phyloP scores from a whole-genome alignment of 495 filamentous ascomycete species.

The Daldinia vernicosa region DNA sequence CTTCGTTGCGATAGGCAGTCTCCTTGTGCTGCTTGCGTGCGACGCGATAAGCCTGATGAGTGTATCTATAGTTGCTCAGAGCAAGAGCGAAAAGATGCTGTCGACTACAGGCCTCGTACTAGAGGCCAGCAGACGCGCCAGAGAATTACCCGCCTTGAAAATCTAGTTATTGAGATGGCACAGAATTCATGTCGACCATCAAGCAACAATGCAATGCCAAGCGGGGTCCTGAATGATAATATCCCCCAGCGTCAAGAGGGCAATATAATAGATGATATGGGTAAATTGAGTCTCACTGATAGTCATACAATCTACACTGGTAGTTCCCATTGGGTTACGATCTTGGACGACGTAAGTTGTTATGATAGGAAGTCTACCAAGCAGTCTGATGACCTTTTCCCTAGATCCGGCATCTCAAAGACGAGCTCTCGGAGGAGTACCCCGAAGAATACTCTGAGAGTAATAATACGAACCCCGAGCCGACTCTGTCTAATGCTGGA shows the following conservation, averaged over 20 bases:
- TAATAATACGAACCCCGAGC: background rate
- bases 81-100: constrained; percentile 8
- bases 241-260: background rate
- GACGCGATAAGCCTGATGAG: background rate
- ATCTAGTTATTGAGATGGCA: background rate
- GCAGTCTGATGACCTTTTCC: background rate
- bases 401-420: background rate
- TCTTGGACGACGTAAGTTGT: constrained; percentile 6
- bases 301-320: constrained; percentile 1
- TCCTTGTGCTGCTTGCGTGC: background rate
- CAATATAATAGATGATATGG: background rate
- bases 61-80: constrained; percentile 7
- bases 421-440: background rate
- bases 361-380: background rate
- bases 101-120: constrained; percentile 4
- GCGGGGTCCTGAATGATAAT: background rate
- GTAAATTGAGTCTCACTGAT: constrained; percentile 6
- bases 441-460: background rate
- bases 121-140: background rate
- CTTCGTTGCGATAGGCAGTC: constrained; percentile 10
- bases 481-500: background rate
- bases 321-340: constrained; percentile 6
- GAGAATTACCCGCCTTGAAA: constrained; percentile 4
- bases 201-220: background rate
- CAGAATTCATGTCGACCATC: background rate